Percentiles rank a stretch among this genome's conserved stretches.
Evolutionary conservation across 805 yeast genomes (phyloP).

Genomic region (Schwanniomyces occidentalis): DNA sequence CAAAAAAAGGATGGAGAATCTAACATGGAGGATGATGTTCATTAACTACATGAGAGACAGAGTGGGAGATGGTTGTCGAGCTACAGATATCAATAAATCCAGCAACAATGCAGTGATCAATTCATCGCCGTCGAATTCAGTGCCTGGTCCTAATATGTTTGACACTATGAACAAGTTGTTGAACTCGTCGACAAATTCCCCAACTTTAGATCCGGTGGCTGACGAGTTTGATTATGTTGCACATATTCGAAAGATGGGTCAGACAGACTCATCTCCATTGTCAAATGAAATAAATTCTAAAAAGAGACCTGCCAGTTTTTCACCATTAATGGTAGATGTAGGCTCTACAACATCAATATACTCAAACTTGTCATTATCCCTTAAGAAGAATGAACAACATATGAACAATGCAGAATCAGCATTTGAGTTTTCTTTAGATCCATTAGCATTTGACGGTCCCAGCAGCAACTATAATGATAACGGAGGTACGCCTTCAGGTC

Average conservation of each 20-base stretch:
- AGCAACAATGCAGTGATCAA: not conserved
- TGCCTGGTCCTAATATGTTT: not conserved
- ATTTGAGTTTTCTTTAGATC: constrained; percentile 43
- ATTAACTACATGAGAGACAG: constrained; percentile 26
- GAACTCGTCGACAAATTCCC: constrained; percentile 1
- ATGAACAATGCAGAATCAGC: constrained; percentile 5
- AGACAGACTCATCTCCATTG: constrained; percentile 36
- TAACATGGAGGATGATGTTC: constrained; percentile 87
- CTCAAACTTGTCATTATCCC: constrained; percentile 14
- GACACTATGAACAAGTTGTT: not conserved
- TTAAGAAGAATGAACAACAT: constrained; percentile 2
- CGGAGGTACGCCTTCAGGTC: not conserved
- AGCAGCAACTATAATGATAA: constrained; percentile 16
- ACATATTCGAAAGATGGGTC: constrained; percentile 58
- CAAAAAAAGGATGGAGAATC: constrained; percentile 73
- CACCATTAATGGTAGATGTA: constrained; percentile 11
- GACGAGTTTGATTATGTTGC: constrained; percentile 66
- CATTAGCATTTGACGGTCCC: constrained; percentile 51
- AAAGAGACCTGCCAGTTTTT: constrained; percentile 20
- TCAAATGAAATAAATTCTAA: constrained; percentile 8
- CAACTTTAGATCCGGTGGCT: constrained; percentile 42
- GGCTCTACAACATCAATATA: constrained; percentile 5
- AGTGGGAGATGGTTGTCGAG: not conserved
- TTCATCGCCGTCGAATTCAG: not conserved
- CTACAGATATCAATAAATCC: not conserved